Evolutionary conservation across 78 protist species (phyloP).

Genomic region (Chrysochromulina tobinii): DNA sequence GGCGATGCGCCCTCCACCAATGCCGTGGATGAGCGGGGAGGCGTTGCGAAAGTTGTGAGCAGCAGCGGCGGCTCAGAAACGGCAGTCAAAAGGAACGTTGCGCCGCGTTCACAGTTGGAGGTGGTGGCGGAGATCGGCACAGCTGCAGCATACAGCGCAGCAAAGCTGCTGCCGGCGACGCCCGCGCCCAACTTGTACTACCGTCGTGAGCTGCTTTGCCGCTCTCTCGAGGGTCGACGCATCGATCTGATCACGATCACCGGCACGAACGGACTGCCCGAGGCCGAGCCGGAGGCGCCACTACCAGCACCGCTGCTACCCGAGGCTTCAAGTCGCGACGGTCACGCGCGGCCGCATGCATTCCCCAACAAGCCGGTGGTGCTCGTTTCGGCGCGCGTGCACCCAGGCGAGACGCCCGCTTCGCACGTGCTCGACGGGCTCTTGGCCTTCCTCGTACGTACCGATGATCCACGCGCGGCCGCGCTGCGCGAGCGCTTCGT

Average conservation of each 20-base stretch:
- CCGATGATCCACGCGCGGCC: constrained; percentile 20
- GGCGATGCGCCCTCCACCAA: no score
- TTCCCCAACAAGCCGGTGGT: background rate
- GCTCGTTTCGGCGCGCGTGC: constrained; percentile 45
- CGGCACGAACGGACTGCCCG: background rate
- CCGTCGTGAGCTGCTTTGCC: background rate
- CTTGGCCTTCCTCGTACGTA: constrained; percentile 7
- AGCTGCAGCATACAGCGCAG: no score
- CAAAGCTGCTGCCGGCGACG: no score
- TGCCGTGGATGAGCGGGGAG: no score
- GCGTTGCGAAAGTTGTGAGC: no score
- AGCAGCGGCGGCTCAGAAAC: no score
- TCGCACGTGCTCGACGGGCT: constrained; percentile 21
- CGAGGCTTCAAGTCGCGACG: background rate
- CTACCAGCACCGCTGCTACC: no score
- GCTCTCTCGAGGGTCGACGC: constrained; percentile 37
- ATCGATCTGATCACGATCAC: constrained; percentile 41
- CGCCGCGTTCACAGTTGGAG: no score
- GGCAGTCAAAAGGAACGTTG: no score
- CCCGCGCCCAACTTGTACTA: background rate
- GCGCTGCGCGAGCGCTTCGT: constrained; percentile 25
- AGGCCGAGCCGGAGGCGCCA: background rate
- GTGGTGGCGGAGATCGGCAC: no score
- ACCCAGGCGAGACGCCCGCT: constrained; percentile 60
- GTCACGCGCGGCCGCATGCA: background rate